These are phyloP conservation scores for Blastomyces gilchristii DNA, from an alignment of 2,329 filamentous ascomycete genomes.

Conservation along the genomic window DNA sequence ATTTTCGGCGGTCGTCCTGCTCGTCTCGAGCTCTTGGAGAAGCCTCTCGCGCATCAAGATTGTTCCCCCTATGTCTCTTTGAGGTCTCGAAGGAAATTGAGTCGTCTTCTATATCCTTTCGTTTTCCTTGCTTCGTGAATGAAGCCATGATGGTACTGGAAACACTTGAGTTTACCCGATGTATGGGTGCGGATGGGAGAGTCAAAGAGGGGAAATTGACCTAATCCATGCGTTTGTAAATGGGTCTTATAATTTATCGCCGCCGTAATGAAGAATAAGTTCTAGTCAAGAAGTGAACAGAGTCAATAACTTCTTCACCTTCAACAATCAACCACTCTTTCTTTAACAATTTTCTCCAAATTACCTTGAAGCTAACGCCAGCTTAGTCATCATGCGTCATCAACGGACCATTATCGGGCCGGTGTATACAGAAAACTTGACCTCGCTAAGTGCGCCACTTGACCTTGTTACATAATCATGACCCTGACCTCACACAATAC, in stretches of 20 bases:
- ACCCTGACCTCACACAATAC: no score
- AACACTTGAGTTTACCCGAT: neutral
- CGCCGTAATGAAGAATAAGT: neutral
- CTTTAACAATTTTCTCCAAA: neutral
- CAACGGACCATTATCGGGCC: conserved; percentile 7
- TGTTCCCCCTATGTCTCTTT: neutral
- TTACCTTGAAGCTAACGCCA: neutral
- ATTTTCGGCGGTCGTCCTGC: neutral
- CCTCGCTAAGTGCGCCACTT: no score
- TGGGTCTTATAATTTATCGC: neutral
- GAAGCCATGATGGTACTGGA: neutral
- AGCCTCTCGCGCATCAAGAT: neutral
- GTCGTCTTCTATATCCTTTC: conserved; percentile 3
- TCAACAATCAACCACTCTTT: neutral
- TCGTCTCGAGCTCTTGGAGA: neutral
- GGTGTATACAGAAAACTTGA: no score
- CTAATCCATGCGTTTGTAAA: neutral
- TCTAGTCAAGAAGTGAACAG: neutral
- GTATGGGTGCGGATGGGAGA: neutral
- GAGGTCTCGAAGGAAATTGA: neutral
- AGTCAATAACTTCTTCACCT: neutral
- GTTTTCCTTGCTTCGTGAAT: neutral
- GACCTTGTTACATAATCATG: no score
- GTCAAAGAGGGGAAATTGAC: neutral
- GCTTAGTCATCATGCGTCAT: neutral